Base-by-base conservation (phyloP, 2,329 filamentous ascomycete species). In the Talaromyces sp. region DNA sequence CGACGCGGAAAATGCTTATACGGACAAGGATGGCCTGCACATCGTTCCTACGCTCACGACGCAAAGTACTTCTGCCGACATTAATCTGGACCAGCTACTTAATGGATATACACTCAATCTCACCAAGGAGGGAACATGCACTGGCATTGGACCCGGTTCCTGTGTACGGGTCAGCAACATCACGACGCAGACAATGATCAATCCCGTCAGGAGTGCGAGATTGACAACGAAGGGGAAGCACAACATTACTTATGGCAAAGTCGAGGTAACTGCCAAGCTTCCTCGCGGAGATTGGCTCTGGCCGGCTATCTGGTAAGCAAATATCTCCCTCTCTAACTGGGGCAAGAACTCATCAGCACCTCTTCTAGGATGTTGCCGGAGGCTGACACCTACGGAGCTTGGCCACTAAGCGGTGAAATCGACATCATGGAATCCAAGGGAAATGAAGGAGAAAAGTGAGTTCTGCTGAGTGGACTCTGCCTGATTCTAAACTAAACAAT, bases 401-500 rank as follows among this genome's bases (percentile, higher is more conserved):
- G 59, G 59, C 59, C 59, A 21, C 48, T 56, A 5, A 61, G 59
- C 10, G 59, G 59, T n/a, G 59, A 61, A 17, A 61, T 61, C 3
- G 59, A 61, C 19, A 61, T 61, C 27, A 61, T 61, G 59, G 59
- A 61, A 31, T 54, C 59, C 10, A 61, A 61, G 17, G 59, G 59
- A 48, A 61, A 61, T 43, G 55, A 57, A 7, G 59, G 59, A 26
- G 9, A 51, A 41, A 54, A 19, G 59, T 61, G 54, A 54, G 54
- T 8, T 12, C 11, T 24, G 26, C 31, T 31, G 32, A 14, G 3
- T 12, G n/a, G 0, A 17, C 31, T 27, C 14, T 29, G 17, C 56
- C 38, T 19, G 4, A 10, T n/a, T 6, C 50, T 10, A 8, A 19
- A 32, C 43, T 50, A 26, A 50, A 12, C 10, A 21, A 50, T 8